Evolutionary conservation across 352 stramenopile genomes (phyloP), one percentile per base, ranked within the genome.

Genomic region (Thalassiosira livingstoniorum): DNA sequence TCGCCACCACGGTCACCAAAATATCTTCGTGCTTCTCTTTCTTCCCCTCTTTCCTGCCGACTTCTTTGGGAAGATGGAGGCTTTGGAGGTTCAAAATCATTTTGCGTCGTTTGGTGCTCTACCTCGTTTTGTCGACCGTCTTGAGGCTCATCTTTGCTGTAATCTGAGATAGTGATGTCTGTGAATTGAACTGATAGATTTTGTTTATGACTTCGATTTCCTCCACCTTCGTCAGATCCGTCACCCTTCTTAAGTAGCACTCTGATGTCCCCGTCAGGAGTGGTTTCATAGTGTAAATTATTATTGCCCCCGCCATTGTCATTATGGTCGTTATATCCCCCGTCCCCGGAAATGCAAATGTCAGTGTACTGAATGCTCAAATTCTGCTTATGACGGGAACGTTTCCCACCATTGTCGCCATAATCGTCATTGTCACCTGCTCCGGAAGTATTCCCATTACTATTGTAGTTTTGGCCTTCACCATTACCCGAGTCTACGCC

Each of bases 321-420:
- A n/a, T n/a, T n/a, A n/a, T n/a, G n/a, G n/a, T n/a, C n/a, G n/a
- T n/a, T n/a, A n/a, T 63, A 11, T n/a, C n/a, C n/a, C n/a, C 13
- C 13, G 3, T 5, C 5, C 1, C 7, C 45, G 5, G 37, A 57
- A n/a, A 45, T 51, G 15, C 23, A 47, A 43, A 72, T 62, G 29
- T 72, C 64, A 42, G 18, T 13, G 35, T 62, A 72, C n/a, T 60
- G 27, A 51, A 60, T 11, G 10, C 43, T 62, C 29, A 72, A 35
- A 42, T 65, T 70, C 43, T 72, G 53, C 18, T 61, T 62, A 45
- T 72, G 64, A n/a, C n/a, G n/a, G n/a, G n/a, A n/a, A n/a, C n/a
- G n/a, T n/a, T n/a, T n/a, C n/a, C n/a, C n/a, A n/a, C n/a, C n/a
- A n/a, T n/a, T n/a, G n/a, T n/a, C n/a, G n/a, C n/a, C n/a, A n/a